Conservation (phyloP, 2,329 filamentous ascomycete species). For the Aspergillus intermedius region DNA sequence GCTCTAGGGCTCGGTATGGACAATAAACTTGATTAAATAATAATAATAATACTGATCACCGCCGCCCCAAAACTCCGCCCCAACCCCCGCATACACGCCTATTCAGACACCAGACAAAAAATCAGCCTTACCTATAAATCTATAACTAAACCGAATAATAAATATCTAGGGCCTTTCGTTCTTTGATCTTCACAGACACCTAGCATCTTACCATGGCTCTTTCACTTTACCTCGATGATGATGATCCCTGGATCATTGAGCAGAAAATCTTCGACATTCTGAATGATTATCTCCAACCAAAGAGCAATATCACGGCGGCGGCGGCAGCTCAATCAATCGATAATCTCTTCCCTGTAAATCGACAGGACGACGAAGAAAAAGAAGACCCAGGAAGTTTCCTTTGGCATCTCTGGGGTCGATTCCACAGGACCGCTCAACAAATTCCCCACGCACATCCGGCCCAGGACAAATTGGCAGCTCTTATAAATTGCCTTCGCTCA, state of each 20-base stretch:
- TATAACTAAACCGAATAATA: no score
- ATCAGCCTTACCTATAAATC: no score
- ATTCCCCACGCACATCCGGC: not conserved
- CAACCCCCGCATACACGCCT: no score
- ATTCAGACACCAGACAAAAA: no score
- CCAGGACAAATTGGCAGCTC: not conserved
- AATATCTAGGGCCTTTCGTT: no score
- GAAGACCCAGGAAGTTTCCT: slow-evolving; percentile 1
- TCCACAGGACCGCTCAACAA: not conserved
- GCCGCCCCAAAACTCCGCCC: no score
- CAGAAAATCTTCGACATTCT: not conserved
- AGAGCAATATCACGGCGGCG: not conserved
- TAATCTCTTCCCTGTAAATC: not conserved
- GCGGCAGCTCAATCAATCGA: not conserved
- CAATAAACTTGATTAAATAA: no score
- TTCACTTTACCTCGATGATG: not conserved
- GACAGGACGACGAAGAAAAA: not conserved
- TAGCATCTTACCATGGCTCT: not conserved
- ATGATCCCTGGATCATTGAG: slow-evolving; percentile 2
- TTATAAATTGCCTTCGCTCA: not conserved
- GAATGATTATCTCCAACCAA: slow-evolving; percentile 1
- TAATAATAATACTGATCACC: no score
- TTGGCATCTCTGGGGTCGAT: not conserved
- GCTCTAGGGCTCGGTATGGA: no score
- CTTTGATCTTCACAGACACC: no score